phyloP scores from a whole-genome alignment of 306 rosid genomes.

The Arachis stenosperma region DNA sequence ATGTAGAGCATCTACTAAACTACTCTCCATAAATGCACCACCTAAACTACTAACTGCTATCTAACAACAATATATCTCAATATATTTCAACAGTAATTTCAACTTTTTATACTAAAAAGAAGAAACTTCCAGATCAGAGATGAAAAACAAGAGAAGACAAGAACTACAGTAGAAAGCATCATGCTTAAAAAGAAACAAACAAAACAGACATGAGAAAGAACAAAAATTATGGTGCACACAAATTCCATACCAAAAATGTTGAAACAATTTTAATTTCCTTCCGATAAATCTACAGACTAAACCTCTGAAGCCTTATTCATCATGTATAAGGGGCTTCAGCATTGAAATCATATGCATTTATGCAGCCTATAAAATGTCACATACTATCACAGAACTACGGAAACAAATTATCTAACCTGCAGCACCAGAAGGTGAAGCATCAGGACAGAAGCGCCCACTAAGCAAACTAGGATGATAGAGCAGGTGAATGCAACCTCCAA shows the following conservation, averaged over 20 bases:
- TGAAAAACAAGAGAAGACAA: slow-evolving; percentile 9
- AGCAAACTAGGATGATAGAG: slow-evolving; percentile 97
- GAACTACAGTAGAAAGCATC: slow-evolving; percentile 21
- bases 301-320: slow-evolving; percentile 27
- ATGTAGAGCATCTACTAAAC: no score
- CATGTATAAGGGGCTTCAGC: slow-evolving; percentile 32
- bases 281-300: slow-evolving; percentile 36
- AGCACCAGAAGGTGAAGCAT: slow-evolving; percentile 96
- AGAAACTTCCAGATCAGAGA: slow-evolving; percentile 22
- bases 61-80: no score
- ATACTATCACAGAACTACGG: slow-evolving; percentile 12
- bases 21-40: no score
- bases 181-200: background rate
- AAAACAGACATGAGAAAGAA: slow-evolving; percentile 15
- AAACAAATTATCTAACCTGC: slow-evolving; percentile 66
- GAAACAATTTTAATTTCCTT: slow-evolving; percentile 6
- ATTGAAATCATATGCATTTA: slow-evolving; percentile 19
- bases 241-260: slow-evolving; percentile 33
- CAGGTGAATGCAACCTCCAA: slow-evolving; percentile 87
- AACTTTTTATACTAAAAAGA: background rate
- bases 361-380: slow-evolving; percentile 32
- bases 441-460: slow-evolving; percentile 95
- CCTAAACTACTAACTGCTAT: no score
- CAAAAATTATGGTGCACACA: slow-evolving; percentile 14
- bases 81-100: no score